Base-by-base conservation (phyloP, 2,329 filamentous ascomycete species). In the Aplosporella prunicola region DNA sequence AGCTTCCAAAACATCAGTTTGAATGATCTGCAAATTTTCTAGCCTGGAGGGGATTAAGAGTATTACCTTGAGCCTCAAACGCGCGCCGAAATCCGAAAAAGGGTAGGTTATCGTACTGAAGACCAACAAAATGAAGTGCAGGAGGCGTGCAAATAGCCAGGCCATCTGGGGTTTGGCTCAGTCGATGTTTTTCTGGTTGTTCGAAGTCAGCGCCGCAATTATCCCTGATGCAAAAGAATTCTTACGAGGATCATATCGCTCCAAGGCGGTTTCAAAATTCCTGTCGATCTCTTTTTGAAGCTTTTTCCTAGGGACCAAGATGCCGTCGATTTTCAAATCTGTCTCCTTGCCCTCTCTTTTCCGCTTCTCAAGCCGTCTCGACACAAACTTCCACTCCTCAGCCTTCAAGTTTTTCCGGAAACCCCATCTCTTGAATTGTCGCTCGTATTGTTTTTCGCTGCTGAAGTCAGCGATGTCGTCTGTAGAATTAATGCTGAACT, bases 371-470 rank as follows among this genome's bases (percentile, higher is more conserved):
- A 47, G 41, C 26, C 42, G 42, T 15, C 40, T 42, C 9, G 42
- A 38, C 17, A 51, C 39, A 20, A 35, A 43, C 20, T 45, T 39
- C 50, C 49, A 53, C 7, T 45, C 41, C 18, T 47, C 36, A 5
- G 33, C 30, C 5, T 23, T 47, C 22, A 44, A 28, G 24, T 53
- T 49, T 28, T 55, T 55, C 24, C 45, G 41, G 20, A 51, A 52
- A 4, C 35, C 39, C 52, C 51, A 53, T 28, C 42, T 46, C 23
- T 44, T 45, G 39, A 55, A 49, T 40, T 48, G 49, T 9, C 45
- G 43, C 32, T 43, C 42, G 28, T 47, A 52, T 39, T 51, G 48
- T 16, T 40, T 36, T 38, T 46, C 48, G 16, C 47, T 51, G 4
- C 15, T 32, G 13, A n/a, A 20, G 5, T 13, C 15, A 16, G 2